Evolutionary conservation across 352 stramenopile species (phyloP), one percentile per base, ranked within the genome.

Genomic region (Pythium oligandrum): DNA sequence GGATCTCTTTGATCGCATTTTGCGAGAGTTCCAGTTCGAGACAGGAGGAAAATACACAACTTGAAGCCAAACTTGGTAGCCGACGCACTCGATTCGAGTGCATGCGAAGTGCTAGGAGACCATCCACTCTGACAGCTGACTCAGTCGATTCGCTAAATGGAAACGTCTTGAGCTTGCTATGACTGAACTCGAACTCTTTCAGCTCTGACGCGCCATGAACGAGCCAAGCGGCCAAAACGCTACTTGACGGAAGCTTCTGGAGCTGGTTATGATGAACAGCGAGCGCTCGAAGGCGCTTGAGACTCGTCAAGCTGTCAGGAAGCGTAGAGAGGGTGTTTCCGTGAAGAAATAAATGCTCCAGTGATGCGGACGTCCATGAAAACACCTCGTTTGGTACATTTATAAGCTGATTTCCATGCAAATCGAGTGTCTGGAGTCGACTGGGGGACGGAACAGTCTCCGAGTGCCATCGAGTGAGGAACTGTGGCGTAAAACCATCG

Each of bases 1-100:
- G 56, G n/a, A 88, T 61, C 37, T 78, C 73, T 12, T 30, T 40
- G 2, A 89, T 48, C 1, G 8, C 46, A 50, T 89, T 89, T 33
- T 70, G 63, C 12, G 74, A 64, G 9, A 89, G 54, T 46, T 78
- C 61, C 6, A 89, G 58, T 31, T 68, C 57, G 37, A 74, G 57
- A 17, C 78, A 84, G 5, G 34, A 44, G 0, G 56, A 26, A 26
- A 26, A 26, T 26, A 26, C 17, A 26, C 17, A 26, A 26, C 17
- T 26, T 26, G 17, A 26, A 26, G 17, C 17, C 17, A 26, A 26
- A 26, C 17, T 48, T 12, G 64, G 67, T 6, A 71, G 48, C 4
- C 35, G 11, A 9, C 61, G 48, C 2, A 66, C 7, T 40, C 52
- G 38, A 51, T 66, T 43, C 32, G 53, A 69, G 38, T 48, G 48